Base-by-base conservation (phyloP, 148 eudicot genomes). In the Vaccinium darrowii region DNA sequence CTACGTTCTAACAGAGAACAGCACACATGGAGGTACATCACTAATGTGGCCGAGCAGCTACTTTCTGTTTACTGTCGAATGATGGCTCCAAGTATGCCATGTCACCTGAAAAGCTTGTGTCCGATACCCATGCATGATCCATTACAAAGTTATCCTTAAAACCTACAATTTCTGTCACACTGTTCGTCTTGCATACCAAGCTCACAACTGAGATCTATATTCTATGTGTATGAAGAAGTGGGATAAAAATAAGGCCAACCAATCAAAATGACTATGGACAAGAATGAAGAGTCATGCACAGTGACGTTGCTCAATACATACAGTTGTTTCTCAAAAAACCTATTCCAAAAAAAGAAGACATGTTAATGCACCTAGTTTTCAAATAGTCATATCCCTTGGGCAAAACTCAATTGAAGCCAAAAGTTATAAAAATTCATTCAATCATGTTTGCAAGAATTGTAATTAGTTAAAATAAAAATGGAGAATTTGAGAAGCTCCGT, bases 191-290 rank as follows among this genome's bases (percentile, higher is more conserved):
- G 62, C 54, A n/a, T 79, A 16, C 18, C 65, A 76, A 14, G 56
- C 65, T 30, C 65, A 52, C 79, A 76, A 21, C 53, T 76, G 79
- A 76, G 56, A 76, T 2, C 27, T 67, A 76, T n/a, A 76, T 76
- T 2, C 27, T 67, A 76, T n/a, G 49, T 76, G 53, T 10, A 76
- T 47, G 13, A 75, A 75, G 53, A 75, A 19, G 56, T 49, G 33
- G 78, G 8, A 47, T 6, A 43, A 76, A 49, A 76, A 21, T 49
- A 21, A 75, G 25, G 47, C 13, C 51, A 75, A 19, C 53, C 56
- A 21, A 21, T 21, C 27, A 76, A 76, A 49, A 49, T 49, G 50
- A 47, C 18, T 49, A 11, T 21, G 11, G n/a, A 76, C 56, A 51
- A 49, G 54, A 39, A 15, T 9, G 56, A 5, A 21, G 27, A 74